phyloP scores from a whole-genome alignment of 192 early-diverging fungal genomes.

The Chytriomyces sp. region DNA sequence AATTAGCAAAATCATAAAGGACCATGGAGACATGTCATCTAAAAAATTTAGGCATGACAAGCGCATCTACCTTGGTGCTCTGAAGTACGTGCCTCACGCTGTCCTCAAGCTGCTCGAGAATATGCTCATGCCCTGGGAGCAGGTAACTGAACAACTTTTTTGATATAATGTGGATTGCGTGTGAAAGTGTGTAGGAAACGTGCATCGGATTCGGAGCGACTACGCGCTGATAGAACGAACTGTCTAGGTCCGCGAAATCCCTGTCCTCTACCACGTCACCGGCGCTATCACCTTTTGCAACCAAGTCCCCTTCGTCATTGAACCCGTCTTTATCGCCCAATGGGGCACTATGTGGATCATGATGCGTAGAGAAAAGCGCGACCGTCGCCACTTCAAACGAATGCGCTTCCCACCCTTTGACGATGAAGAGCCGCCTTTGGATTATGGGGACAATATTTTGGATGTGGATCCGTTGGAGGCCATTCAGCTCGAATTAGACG shows the following conservation, averaged over 20 bases:
- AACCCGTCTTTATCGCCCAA: conserved; percentile 97
- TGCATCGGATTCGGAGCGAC: too few species aligned
- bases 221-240: too few species aligned
- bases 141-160: conserved; percentile 50
- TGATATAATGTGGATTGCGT: background rate
- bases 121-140: conserved; percentile 99
- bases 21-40: conserved; percentile 98
- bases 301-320: conserved; percentile 94
- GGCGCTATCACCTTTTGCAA: conserved; percentile 99
- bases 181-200: too few species aligned
- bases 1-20: conserved; percentile 93
- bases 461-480: conserved; percentile 98
- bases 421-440: conserved; percentile 98
- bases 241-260: conserved; percentile 79
- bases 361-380: conserved; percentile 99
- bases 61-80: conserved; percentile 95
- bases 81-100: conserved; percentile 98
- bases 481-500: conserved; percentile 98
- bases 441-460: conserved; percentile 98
- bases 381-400: conserved; percentile 96
- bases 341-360: conserved; percentile 99
- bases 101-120: conserved; percentile 97
- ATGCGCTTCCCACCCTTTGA: conserved; percentile 99
- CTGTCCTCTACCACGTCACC: conserved; percentile 95
- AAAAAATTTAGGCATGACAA: conserved; percentile 98